Percentiles rank a stretch among this genome's conserved stretches.
These are phyloP conservation scores for Psilocybe tampanensis DNA, from an alignment of 768 basidiomycete species.

Conservation along the genomic window DNA sequence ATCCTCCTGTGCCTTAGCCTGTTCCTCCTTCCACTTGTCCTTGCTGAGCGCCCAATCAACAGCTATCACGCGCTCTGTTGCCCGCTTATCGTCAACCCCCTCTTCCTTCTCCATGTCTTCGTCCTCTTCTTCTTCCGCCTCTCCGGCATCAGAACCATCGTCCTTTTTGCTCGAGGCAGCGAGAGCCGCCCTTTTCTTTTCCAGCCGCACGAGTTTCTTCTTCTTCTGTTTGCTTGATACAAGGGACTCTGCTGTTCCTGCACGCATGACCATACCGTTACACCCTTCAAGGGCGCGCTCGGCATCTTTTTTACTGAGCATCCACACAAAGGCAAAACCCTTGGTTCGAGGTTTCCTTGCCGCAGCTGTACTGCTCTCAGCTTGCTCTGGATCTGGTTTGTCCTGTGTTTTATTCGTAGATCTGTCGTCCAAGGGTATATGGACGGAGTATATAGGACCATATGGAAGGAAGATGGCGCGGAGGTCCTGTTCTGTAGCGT, in stretches of 20 bases:
- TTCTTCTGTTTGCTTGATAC: constrained; percentile 67
- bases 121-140: constrained; percentile 34
- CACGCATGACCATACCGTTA: constrained; percentile 72
- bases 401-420: constrained; percentile 28
- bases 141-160: constrained; percentile 5
- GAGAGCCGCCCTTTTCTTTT: constrained; percentile 43
- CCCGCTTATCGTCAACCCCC: constrained; percentile 33
- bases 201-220: constrained; percentile 61
- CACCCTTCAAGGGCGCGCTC: constrained; percentile 78
- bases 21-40: constrained; percentile 86
- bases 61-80: constrained; percentile 69
- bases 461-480: constrained; percentile 84
- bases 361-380: constrained; percentile 16
- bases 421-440: constrained; percentile 59
- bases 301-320: constrained; percentile 83
- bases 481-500: constrained; percentile 83
- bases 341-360: constrained; percentile 45
- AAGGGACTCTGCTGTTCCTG: constrained; percentile 60
- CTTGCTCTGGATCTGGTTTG: constrained; percentile 15
- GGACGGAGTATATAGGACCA: constrained; percentile 85
- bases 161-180: constrained; percentile 32
- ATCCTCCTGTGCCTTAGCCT: constrained; percentile 52
- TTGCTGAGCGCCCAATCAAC: constrained; percentile 98
- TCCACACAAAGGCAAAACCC: constrained; percentile 97
- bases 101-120: constrained; percentile 35